Conservation (phyloP, 306 rosid genomes). For the Begonia fuchsioides region DNA sequence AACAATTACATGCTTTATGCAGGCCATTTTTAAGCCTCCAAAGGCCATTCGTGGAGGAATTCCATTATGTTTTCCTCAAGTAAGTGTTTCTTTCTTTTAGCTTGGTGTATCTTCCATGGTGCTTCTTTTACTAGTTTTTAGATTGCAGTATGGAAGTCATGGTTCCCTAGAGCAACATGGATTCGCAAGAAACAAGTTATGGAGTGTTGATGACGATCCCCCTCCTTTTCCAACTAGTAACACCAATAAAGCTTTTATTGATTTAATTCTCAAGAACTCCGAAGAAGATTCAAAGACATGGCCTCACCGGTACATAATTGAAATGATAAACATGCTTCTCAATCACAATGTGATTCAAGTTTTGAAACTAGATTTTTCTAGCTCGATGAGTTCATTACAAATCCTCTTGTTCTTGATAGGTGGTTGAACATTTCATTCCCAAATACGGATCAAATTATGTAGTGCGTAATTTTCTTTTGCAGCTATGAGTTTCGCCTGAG, state of each 20-base stretch:
- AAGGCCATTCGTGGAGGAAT: constrained; percentile 94
- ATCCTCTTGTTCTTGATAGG: too few species aligned
- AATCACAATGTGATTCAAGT: too few species aligned
- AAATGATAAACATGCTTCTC: too few species aligned
- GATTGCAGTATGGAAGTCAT: constrained; percentile 52
- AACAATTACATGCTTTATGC: constrained; percentile 15
- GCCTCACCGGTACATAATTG: constrained; percentile 49
- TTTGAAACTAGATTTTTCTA: too few species aligned
- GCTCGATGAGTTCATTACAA: too few species aligned
- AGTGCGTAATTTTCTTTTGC: background rate
- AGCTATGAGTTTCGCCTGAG: constrained; percentile 2
- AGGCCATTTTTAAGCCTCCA: constrained; percentile 78
- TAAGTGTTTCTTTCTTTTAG: constrained; percentile 18
- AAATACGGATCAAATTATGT: too few species aligned
- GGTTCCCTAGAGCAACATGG: constrained; percentile 66
- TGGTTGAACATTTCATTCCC: too few species aligned
- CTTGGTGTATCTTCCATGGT: constrained; percentile 5
- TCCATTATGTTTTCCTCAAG: constrained; percentile 95
- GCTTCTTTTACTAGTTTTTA: constrained; percentile 15
- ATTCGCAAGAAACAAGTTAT: constrained; percentile 54
- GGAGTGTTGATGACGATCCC: constrained; percentile 54
- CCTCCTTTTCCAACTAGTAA: constrained; percentile 59
- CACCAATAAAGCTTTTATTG: constrained; percentile 48
- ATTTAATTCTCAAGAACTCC: constrained; percentile 68
- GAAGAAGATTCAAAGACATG: constrained; percentile 76